Evolutionary conservation across 2,329 filamentous ascomycete species (phyloP), one percentile per base, ranked within the genome.

Genomic region (Metarhizium album): DNA sequence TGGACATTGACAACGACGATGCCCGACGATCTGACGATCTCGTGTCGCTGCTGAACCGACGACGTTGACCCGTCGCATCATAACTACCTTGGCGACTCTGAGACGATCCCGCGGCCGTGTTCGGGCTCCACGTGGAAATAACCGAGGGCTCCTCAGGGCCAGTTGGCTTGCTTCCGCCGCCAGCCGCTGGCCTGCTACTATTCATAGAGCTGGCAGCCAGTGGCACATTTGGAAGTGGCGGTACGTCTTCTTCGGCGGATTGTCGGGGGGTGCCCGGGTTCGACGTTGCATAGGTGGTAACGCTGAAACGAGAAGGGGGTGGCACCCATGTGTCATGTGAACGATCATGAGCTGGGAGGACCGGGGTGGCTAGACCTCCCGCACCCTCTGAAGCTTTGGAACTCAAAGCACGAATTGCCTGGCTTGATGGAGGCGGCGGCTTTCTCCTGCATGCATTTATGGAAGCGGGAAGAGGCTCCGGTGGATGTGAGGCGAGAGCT

Each of bases 301-400:
- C 70, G 64, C 81, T 86, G 63, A 84, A 86, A 45, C 78, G 76
- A 46, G 80, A 84, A 2, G 70, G 64, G 5, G 79, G 78, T 51
- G 79, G 74, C 13, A 69, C 65, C 70, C 73, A 74, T 37, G 74
- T 52, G 52, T 64, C 59, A 13, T 69, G 60, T 20, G 64, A 8
- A 23, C 35, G 27, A 11, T 48, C 46, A 27, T 45, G 53, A 23
- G 45, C 42, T 42, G 63, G 52, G 37, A 47, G 59, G 56, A 5
- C 51, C 51, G 33, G 54, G 11, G 31, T 13, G 27, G 40, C 27
- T 14, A 46, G 45, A 54, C 51, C 57, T 42, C 53, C 50, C 22
- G 56, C 54, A n/a, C 61, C 56, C n/a, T 65, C 62, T 53, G 53
- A 37, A 18, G 49, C 37, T 6, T 42, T 35, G 46, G 42, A 50